phyloP scores from a whole-genome alignment of 768 basidiomycete species.

The Mrakia hoshinonis region DNA sequence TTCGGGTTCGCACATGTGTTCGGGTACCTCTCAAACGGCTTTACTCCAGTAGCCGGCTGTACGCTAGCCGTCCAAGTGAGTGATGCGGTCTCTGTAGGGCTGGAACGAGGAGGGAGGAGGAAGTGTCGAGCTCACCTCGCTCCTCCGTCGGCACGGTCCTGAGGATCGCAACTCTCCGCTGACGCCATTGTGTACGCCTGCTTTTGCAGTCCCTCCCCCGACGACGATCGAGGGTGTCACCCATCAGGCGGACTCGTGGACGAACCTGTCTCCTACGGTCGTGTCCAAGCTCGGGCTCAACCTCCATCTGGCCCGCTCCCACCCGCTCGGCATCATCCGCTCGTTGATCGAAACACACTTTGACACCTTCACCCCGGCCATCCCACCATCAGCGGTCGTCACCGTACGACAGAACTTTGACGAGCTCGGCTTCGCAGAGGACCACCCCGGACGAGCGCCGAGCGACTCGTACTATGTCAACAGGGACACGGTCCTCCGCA shows the following conservation, averaged over 20 bases:
- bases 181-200: too few relatives aligned
- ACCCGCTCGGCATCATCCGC: slow-evolving; percentile 81
- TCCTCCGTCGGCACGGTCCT: too few relatives aligned
- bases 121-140: too few relatives aligned
- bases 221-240: slow-evolving; percentile 36
- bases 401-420: slow-evolving; percentile 86
- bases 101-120: too few relatives aligned
- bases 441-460: slow-evolving; percentile 83
- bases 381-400: slow-evolving; percentile 63
- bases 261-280: slow-evolving; percentile 80
- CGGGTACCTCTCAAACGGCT: too few relatives aligned
- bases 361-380: slow-evolving; percentile 57
- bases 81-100: too few relatives aligned
- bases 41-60: too few relatives aligned
- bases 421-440: slow-evolving; percentile 81
- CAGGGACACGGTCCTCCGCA: slow-evolving; percentile 78
- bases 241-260: slow-evolving; percentile 65
- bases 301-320: slow-evolving; percentile 65
- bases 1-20: too few relatives aligned
- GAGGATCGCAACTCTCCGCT: too few relatives aligned
- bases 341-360: slow-evolving; percentile 77
- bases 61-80: too few relatives aligned
- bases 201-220: slow-evolving; percentile 9
- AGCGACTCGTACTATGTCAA: slow-evolving; percentile 97
- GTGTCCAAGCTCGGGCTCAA: slow-evolving; percentile 66